Base-by-base conservation (phyloP, 768 basidiomycete species). In the Cystobasidium tubakii region DNA sequence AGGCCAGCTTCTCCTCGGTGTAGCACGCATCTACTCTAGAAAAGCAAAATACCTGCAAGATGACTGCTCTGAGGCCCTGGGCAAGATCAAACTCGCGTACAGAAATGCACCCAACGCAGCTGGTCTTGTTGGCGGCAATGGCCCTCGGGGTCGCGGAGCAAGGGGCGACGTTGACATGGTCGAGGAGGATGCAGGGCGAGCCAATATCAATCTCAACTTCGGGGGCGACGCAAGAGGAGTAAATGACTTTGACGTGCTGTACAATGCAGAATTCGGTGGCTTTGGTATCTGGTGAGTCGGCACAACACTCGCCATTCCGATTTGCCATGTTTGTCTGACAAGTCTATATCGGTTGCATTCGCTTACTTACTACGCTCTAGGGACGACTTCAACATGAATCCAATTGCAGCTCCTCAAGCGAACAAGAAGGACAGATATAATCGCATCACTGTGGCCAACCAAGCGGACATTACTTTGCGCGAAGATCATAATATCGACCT, bases 1-100 rank as follows among this genome's bases (percentile, higher is more conserved):
- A 54, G 96, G 96, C 4, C 96, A 98, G 78, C 85, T 99, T 60
- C 86, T 99, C 69, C 87, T 99, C 53, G 96, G 96, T 77, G 95
- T 99, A 57, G 92, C 95, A 67, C 86, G 96, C 71, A 98, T 99
- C 79, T 99, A 99, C 82, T 93, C 92, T 79, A 86, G 95, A 54
- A 99, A 99, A 81, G 93, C 94, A 21, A 96, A 97, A 80, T 99
- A 99, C 81, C 86, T 99, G 1, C 83, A 97, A 75, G 96, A 99
- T 79, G 96, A 99, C 80, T 97, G 95, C 80, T 96, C 96, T 75
- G 94, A 98, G 81, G 92, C 93, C 0, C 82, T 96, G 53, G 83
- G 95, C 36, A 92, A 92, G 81, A 94, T 97, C 42, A 94, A 93
- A 81, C 90, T 95, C 89, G 93, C 91, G 1, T 97, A 98, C 82